Evolutionary conservation across 306 rosid genomes (phyloP).

Genomic region (Lagenaria siceraria): DNA sequence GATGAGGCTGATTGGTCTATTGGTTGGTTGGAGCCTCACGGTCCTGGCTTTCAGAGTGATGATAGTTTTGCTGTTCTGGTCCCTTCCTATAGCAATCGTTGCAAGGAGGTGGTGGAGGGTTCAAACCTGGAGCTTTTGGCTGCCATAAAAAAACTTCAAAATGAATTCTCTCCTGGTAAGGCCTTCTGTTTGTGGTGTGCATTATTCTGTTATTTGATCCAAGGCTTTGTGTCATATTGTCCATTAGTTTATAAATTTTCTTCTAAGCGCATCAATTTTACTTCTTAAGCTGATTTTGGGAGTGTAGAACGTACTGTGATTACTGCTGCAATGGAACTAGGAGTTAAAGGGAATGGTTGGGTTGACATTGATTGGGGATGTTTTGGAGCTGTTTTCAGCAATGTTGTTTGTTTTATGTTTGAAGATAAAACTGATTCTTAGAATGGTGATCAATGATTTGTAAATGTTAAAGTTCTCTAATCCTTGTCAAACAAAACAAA

Average conservation of each 20-base stretch:
- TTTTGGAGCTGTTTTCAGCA: neutral
- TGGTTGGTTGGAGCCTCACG: slow-evolving; percentile 94
- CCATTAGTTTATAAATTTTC: neutral
- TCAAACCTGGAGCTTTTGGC: slow-evolving; percentile 51
- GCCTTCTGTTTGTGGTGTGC: neutral
- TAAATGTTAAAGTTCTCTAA: neutral
- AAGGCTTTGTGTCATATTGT: neutral
- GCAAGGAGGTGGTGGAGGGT: slow-evolving; percentile 47
- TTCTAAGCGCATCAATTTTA: neutral
- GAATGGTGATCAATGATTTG: neutral
- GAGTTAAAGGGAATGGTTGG: neutral
- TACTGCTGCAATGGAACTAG: neutral
- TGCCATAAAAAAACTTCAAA: slow-evolving; percentile 59
- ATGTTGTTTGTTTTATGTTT: neutral
- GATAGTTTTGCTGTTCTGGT: slow-evolving; percentile 73
- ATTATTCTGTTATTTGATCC: neutral
- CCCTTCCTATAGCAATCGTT: slow-evolving; percentile 66
- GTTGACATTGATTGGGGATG: neutral
- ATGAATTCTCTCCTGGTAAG: slow-evolving; percentile 64
- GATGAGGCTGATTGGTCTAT: slow-evolving; percentile 82
- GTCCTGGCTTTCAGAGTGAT: slow-evolving; percentile 55
- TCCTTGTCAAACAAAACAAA: too few relatives aligned
- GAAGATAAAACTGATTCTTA: neutral
- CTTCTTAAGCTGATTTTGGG: neutral
- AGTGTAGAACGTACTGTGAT: neutral